Percentiles rank a stretch among this genome's conserved stretches.
These are phyloP conservation scores for Epichloe gansuensis DNA, from an alignment of 2,329 filamentous ascomycete species.

Conservation along the genomic window DNA sequence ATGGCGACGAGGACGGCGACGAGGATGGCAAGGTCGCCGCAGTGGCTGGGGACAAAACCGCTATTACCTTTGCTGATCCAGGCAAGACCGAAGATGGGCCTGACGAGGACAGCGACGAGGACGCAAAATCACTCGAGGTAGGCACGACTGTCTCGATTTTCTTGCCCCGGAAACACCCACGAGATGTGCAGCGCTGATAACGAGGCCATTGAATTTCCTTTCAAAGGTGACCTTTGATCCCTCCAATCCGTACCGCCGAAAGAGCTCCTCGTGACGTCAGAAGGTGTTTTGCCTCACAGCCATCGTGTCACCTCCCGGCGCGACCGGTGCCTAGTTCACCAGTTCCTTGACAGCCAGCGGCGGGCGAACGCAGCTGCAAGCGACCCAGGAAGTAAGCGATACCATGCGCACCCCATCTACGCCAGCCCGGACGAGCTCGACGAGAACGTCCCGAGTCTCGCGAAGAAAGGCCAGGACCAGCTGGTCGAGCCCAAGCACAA, in stretches of 20 bases:
- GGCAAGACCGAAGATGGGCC: neutral
- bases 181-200: neutral
- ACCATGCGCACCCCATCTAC: slow-evolving; percentile 18
- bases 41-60: slow-evolving; percentile 10
- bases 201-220: neutral
- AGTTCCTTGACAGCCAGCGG: slow-evolving; percentile 48
- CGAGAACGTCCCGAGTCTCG: slow-evolving; percentile 8
- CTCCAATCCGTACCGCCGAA: slow-evolving; percentile 48
- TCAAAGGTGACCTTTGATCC: slow-evolving; percentile 50
- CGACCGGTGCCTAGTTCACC: slow-evolving; percentile 53
- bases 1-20: slow-evolving; percentile 9
- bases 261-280: slow-evolving; percentile 50
- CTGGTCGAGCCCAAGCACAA: slow-evolving; percentile 13
- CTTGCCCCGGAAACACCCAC: neutral
- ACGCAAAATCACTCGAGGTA: slow-evolving; percentile 37
- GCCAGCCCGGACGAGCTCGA: slow-evolving; percentile 10
- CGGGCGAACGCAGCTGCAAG: slow-evolving; percentile 18
- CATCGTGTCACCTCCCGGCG: slow-evolving; percentile 15
- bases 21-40: slow-evolving; percentile 9
- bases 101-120: slow-evolving; percentile 33
- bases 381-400: slow-evolving; percentile 16
- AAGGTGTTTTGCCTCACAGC: slow-evolving; percentile 26
- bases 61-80: slow-evolving; percentile 13
- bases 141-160: neutral
- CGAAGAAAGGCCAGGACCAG: slow-evolving; percentile 10